Evolutionary conservation across 768 basidiomycete species (phyloP).

Genomic region (Leccinum truebloodii): DNA sequence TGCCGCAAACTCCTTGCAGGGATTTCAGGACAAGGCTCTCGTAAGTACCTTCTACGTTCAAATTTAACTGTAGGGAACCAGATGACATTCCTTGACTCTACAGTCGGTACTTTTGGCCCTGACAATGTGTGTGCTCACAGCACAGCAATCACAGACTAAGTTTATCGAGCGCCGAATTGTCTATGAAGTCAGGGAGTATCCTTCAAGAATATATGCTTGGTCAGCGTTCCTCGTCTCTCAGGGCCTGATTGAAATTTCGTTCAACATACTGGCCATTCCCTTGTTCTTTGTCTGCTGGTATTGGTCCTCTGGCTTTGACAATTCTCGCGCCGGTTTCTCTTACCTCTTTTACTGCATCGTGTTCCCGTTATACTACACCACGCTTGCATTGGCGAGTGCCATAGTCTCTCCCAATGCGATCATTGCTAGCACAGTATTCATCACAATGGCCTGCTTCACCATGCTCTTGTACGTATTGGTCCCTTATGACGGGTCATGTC

Average conservation of each 20-base stretch:
- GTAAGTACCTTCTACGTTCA: slow-evolving; percentile 20
- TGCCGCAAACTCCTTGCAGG: slow-evolving; percentile 38
- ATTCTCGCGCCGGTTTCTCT: slow-evolving; percentile 40
- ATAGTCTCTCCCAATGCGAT: slow-evolving; percentile 42
- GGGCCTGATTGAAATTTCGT: slow-evolving; percentile 47
- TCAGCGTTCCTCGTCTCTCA: slow-evolving; percentile 55
- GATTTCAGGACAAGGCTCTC: slow-evolving; percentile 45
- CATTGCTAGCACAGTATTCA: slow-evolving; percentile 42
- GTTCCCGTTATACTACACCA: slow-evolving; percentile 47
- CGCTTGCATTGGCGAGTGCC: slow-evolving; percentile 43
- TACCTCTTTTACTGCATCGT: slow-evolving; percentile 39
- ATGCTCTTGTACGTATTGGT: slow-evolving; percentile 41
- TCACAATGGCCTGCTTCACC: slow-evolving; percentile 41
- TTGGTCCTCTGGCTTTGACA: slow-evolving; percentile 44
- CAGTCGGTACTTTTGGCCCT: slow-evolving; percentile 54
- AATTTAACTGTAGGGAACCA: neutral
- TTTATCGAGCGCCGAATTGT: slow-evolving; percentile 56
- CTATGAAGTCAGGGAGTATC: slow-evolving; percentile 64
- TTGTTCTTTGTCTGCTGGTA: slow-evolving; percentile 52
- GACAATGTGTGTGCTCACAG: slow-evolving; percentile 44
- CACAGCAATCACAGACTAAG: slow-evolving; percentile 60
- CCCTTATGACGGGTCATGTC: neutral
- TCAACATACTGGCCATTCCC: slow-evolving; percentile 42
- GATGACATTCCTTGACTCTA: neutral
- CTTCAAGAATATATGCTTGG: slow-evolving; percentile 66